Base-by-base conservation (phyloP, 805 yeast species). In the Saccharomycopsis sp. region DNA sequence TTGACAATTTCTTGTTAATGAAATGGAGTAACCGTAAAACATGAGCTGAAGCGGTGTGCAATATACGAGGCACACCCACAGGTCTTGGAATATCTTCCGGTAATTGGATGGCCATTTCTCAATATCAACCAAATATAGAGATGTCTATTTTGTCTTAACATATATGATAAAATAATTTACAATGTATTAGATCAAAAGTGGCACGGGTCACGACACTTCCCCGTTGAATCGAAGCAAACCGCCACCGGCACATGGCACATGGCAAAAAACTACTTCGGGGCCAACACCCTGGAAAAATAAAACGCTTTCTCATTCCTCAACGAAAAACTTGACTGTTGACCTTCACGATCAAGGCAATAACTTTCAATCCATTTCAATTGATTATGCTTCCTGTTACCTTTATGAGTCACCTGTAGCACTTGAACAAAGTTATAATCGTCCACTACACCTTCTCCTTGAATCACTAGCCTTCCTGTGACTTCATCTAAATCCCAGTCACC, bases 251-350 rank as follows among this genome's bases (percentile, higher is more conserved):
- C n/a, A n/a, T n/a, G n/a, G n/a, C n/a, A n/a, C n/a, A n/a, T n/a
- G 29, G 29, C 29, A 52, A 65, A 70, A 34, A 69, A 62, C 50
- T 64, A 8, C 29, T 13, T 9, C 29, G 29, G 29, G 13, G 29
- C 29, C 29, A 17, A 67, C 1, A 82, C 90, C 39, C 84, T 65
- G 49, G 84, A 79, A 57, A 87, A 89, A 54, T 72, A 76, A 62
- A 85, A 89, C 9, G 88, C 79, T 54, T 81, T 82, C 58, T 89
- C 97, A 52, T 85, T 84, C 29, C 66, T 70, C 48, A 83, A 60
- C 3, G 77, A 68, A 54, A 86, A 75, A 32, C 65, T 67, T 41
- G 75, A 75, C 8, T 72, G 69, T 38, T 71, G 77, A 9, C 77
- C 72, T 22, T 79, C 77, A 53, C 72, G 70, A 53, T 81, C 70